Evolutionary conservation across 345 rosid species (phyloP).

Genomic region (Heritiera fomes): DNA sequence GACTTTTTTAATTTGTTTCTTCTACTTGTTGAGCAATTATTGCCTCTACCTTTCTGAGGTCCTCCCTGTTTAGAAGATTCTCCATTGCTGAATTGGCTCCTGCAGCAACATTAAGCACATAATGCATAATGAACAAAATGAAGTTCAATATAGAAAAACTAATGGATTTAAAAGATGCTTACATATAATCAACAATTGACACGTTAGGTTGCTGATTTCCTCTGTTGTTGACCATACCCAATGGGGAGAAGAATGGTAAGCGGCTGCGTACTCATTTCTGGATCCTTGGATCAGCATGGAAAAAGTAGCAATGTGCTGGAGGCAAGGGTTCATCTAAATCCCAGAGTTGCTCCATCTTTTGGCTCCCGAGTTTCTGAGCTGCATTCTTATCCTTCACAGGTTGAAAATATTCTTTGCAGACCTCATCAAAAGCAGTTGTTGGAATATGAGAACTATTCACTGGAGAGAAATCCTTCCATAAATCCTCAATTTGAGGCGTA

Average conservation of each 20-base stretch:
- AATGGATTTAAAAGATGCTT: conserved; percentile 19
- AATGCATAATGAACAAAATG: not conserved
- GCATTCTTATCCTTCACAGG: conserved; percentile 42
- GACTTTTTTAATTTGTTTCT: conserved; percentile 45
- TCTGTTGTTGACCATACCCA: conserved; percentile 38
- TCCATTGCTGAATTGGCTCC: conserved; percentile 72
- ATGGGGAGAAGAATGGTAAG: conserved; percentile 71
- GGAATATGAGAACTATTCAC: conserved; percentile 40
- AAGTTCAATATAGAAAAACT: conserved; percentile 10
- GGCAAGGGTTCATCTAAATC: conserved; percentile 47
- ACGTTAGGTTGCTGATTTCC: conserved; percentile 39
- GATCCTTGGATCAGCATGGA: conserved; percentile 73
- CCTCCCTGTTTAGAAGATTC: conserved; percentile 47
- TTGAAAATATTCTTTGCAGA: conserved; percentile 75
- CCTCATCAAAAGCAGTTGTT: conserved; percentile 82
- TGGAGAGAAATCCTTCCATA: conserved; percentile 70
- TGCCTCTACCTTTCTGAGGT: conserved; percentile 27
- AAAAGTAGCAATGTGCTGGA: conserved; percentile 76
- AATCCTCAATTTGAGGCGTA: conserved; percentile 41
- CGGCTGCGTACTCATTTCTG: conserved; percentile 51
- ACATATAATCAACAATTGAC: conserved; percentile 69
- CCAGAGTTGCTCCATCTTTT: conserved; percentile 37
- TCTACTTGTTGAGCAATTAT: conserved; percentile 43
- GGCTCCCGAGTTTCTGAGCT: conserved; percentile 31
- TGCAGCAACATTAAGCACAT: conserved; percentile 32